phyloP scores from a whole-genome alignment of 257 asterid species.

The Gynochthodes officinalis region DNA sequence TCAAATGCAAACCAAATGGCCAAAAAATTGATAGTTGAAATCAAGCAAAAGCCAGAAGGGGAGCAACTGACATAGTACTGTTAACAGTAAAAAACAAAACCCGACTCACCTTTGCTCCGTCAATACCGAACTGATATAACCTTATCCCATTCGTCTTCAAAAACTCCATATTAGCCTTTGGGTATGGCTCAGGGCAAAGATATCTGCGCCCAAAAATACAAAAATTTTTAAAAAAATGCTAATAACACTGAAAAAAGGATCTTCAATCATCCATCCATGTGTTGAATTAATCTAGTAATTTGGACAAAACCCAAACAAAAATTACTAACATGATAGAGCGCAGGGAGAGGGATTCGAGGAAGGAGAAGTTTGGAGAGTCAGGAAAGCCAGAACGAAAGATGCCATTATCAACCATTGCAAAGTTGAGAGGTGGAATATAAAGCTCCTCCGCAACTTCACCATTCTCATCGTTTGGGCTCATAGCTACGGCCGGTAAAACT shows the following conservation, averaged over 20 bases:
- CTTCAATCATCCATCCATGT: not conserved
- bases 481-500: not conserved
- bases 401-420: slow-evolving; percentile 71
- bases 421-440: slow-evolving; percentile 73
- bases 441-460: slow-evolving; percentile 33
- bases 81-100: not conserved
- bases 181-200: slow-evolving; percentile 80
- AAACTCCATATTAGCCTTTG: slow-evolving; percentile 65
- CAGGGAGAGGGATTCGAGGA: slow-evolving; percentile 62
- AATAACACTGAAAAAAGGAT: not conserved
- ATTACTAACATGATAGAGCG: slow-evolving; percentile 60
- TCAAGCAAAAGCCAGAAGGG: not conserved
- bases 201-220: slow-evolving; percentile 40
- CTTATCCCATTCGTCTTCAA: slow-evolving; percentile 58
- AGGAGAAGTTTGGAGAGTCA: slow-evolving; percentile 57
- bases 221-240: no score
- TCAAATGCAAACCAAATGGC: not conserved
- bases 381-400: slow-evolving; percentile 81
- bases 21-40: not conserved
- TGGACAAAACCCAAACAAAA: not conserved
- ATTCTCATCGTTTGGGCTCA: not conserved
- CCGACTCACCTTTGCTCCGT: slow-evolving; percentile 59
- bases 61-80: not conserved
- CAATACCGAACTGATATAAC: slow-evolving; percentile 77
- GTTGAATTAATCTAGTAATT: not conserved